phyloP scores from a whole-genome alignment of 2,329 filamentous ascomycete species.

The Monilinia fructigena region DNA sequence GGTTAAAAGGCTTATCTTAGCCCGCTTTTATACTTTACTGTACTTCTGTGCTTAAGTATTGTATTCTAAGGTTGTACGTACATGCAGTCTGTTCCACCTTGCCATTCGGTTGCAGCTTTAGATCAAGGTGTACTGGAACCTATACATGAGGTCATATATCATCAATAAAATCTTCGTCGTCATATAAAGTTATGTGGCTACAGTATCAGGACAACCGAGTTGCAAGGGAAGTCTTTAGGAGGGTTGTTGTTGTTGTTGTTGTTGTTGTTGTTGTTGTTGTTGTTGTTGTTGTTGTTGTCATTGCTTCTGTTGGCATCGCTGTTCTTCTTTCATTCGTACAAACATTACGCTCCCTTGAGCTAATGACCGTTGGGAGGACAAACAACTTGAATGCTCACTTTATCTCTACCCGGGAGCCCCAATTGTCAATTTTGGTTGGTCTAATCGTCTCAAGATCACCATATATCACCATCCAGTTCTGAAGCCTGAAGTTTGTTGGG shows the following conservation, averaged over 20 bases:
- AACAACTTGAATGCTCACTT: neutral
- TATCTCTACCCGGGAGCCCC: neutral
- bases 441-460: neutral
- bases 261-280: too few species aligned
- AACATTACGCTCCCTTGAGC: neutral
- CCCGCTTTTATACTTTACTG: neutral
- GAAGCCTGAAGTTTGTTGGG: neutral
- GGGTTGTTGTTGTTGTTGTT: too few species aligned
- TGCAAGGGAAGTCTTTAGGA: neutral
- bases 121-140: neutral
- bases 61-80: neutral
- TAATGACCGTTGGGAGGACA: neutral
- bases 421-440: neutral
- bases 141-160: neutral
- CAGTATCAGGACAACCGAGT: neutral
- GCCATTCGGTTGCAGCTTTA: neutral
- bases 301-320: too few species aligned
- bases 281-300: too few species aligned
- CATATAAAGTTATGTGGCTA: slow-evolving; percentile 9
- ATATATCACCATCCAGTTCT: neutral
- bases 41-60: too few species aligned
- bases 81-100: neutral
- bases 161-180: neutral
- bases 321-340: neutral
- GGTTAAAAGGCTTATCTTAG: too few species aligned